Percentiles rank a stretch among this genome's conserved stretches.
Evolutionary conservation across 345 rosid genomes (phyloP).

Genomic region (Ceriops zippeliana): DNA sequence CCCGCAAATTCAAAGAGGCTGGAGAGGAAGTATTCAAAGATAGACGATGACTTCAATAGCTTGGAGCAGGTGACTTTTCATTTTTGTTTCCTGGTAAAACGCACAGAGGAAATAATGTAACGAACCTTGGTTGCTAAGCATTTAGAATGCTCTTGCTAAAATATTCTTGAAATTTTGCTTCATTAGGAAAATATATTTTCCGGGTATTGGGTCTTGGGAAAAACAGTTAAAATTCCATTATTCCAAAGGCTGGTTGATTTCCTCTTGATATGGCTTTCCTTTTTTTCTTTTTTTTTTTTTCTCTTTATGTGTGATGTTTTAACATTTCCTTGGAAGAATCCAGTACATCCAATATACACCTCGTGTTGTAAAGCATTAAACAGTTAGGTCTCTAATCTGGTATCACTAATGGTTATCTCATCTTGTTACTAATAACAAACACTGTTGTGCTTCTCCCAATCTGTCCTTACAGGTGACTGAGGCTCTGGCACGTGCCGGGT

Average conservation of each 20-base stretch:
- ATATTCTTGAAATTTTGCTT: conserved; percentile 2
- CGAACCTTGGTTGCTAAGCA: conserved; percentile 1
- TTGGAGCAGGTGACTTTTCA: conserved; percentile 53
- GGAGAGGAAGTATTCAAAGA: conserved; percentile 65
- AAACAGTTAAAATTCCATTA: not conserved
- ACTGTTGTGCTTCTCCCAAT: not conserved
- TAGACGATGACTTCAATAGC: conserved; percentile 55
- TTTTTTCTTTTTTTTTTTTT: not conserved
- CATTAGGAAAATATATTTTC: not conserved
- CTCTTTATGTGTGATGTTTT: not conserved
- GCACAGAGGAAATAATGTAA: not conserved
- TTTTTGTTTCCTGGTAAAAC: not conserved
- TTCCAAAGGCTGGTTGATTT: not conserved
- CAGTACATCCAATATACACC: not conserved
- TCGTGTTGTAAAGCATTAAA: not conserved
- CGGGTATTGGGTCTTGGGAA: not conserved
- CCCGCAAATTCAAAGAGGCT: conserved; percentile 40
- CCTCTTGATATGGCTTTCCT: not conserved
- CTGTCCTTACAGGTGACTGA: conserved; percentile 58
- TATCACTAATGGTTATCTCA: not conserved
- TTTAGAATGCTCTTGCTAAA: not conserved
- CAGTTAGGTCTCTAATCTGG: not conserved
- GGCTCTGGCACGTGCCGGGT: conserved; percentile 73
- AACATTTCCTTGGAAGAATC: not conserved
- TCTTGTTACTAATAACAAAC: conserved; percentile 5